A percentile compares a stretch with the other conserved stretches of the same genome.
Conservation (phyloP, 768 basidiomycete species). For the Lactarius quietus region DNA sequence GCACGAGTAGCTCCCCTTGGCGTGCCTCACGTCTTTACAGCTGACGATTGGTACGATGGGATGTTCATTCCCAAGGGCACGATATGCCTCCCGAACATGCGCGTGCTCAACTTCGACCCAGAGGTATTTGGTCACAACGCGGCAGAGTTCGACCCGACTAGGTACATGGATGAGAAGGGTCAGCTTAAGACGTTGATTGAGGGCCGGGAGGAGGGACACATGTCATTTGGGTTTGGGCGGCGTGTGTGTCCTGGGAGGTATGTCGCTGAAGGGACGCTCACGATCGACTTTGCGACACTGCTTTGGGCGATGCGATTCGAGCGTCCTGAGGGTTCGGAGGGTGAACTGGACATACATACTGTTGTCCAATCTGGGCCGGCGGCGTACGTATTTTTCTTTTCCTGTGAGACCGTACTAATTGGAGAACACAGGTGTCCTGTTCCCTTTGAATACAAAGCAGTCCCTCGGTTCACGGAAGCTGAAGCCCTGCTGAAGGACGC, state of each 20-base stretch:
- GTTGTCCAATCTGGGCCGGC: background rate
- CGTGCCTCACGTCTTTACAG: background rate
- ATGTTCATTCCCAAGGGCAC: conserved; percentile 22
- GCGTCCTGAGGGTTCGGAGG: conserved; percentile 2
- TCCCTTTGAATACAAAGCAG: conserved; percentile 21
- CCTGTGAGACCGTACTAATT: background rate
- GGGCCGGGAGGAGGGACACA: conserved; percentile 31
- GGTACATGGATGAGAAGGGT: conserved; percentile 8
- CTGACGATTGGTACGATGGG: conserved; percentile 21
- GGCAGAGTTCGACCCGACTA: background rate
- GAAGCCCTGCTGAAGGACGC: background rate
- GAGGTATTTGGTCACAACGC: background rate
- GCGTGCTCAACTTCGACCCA: background rate
- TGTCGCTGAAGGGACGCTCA: conserved; percentile 33
- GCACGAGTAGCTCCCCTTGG: conserved; percentile 28
- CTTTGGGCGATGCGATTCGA: conserved; percentile 29
- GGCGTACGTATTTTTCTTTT: conserved; percentile 11
- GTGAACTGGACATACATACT: conserved; percentile 1
- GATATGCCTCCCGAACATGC: conserved; percentile 5
- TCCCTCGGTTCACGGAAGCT: conserved; percentile 20
- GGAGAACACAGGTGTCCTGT: conserved; percentile 8
- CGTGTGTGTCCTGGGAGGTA: conserved; percentile 34
- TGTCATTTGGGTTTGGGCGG: conserved; percentile 31
- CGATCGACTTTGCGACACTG: conserved; percentile 33
- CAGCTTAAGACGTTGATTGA: conserved; percentile 4